These are phyloP conservation scores for Metschnikowia rubicola DNA, from an alignment of 805 yeast genomes.

Conservation along the genomic window DNA sequence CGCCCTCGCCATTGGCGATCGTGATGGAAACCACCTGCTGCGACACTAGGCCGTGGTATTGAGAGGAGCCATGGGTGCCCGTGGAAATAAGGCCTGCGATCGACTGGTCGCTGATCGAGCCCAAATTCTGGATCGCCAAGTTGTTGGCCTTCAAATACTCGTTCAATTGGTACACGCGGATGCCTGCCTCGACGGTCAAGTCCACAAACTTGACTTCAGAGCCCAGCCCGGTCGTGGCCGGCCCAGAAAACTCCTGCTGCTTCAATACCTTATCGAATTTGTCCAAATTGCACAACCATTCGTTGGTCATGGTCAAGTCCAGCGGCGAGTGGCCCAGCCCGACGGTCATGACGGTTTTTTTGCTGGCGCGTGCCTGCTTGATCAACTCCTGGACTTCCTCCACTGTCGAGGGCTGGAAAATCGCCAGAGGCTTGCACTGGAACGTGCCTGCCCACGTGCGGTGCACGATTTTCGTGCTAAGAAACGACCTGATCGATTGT, in stretches of 20 bases:
- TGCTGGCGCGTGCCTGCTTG: slow-evolving; percentile 53
- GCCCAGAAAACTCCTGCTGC: slow-evolving; percentile 46
- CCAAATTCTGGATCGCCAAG: slow-evolving; percentile 84
- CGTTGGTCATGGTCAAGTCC: slow-evolving; percentile 79
- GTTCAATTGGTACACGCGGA: slow-evolving; percentile 72
- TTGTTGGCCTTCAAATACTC: slow-evolving; percentile 58
- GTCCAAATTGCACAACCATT: slow-evolving; percentile 87
- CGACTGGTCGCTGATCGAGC: slow-evolving; percentile 91
- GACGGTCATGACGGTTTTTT: slow-evolving; percentile 72
- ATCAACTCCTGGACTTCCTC: slow-evolving; percentile 72
- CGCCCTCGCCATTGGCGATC: slow-evolving; percentile 73
- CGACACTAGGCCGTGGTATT: slow-evolving; percentile 84
- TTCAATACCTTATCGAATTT: slow-evolving; percentile 55
- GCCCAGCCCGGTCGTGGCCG: slow-evolving; percentile 17
- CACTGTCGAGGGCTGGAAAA: slow-evolving; percentile 69
- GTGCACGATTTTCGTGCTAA: slow-evolving; percentile 46
- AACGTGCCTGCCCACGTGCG: slow-evolving; percentile 92
- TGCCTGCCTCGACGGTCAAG: slow-evolving; percentile 92
- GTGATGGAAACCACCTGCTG: slow-evolving; percentile 82
- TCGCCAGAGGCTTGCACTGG: slow-evolving; percentile 67
- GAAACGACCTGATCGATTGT: slow-evolving; percentile 28
- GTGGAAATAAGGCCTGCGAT: slow-evolving; percentile 95
- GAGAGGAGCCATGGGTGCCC: slow-evolving; percentile 95
- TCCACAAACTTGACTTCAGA: slow-evolving; percentile 67
- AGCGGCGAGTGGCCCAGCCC: slow-evolving; percentile 97